Evolutionary conservation across 805 yeast species (phyloP).

Genomic region (Ogataea corticis): DNA sequence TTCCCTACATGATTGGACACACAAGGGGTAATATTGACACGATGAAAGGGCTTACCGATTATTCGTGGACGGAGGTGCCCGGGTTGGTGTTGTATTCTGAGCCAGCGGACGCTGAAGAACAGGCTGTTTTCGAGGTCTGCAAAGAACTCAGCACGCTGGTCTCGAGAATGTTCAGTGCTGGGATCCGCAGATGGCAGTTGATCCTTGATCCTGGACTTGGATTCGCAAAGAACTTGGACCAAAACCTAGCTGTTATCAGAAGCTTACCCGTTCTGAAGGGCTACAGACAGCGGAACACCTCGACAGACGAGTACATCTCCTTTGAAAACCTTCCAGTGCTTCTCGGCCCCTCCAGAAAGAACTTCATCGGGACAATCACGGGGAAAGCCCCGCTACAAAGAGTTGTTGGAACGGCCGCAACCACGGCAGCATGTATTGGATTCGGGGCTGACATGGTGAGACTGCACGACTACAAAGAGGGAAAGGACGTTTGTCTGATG

Average conservation of each 20-base stretch:
- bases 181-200: constrained; percentile 86
- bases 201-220: constrained; percentile 95
- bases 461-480: constrained; percentile 78
- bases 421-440: constrained; percentile 70
- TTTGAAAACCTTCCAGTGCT: constrained; percentile 65
- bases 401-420: constrained; percentile 73
- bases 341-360: constrained; percentile 87
- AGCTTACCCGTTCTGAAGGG: constrained; percentile 47
- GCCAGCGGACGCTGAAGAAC: constrained; percentile 8
- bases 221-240: constrained; percentile 80
- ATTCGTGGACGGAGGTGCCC: constrained; percentile 32
- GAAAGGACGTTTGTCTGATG: constrained; percentile 50
- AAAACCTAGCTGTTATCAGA: constrained; percentile 67
- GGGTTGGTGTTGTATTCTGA: neutral
- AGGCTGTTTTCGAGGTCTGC: constrained; percentile 48
- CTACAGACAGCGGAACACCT: constrained; percentile 35
- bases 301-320: constrained; percentile 35
- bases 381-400: constrained; percentile 63
- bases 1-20: constrained; percentile 81
- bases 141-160: constrained; percentile 63
- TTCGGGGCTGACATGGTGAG: constrained; percentile 79
- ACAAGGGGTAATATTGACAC: constrained; percentile 78
- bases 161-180: constrained; percentile 53
- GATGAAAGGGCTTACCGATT: constrained; percentile 63
- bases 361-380: constrained; percentile 77